These are phyloP conservation scores for Exophiala calicioides DNA, from an alignment of 2,329 filamentous ascomycete species.

Conservation along the genomic window DNA sequence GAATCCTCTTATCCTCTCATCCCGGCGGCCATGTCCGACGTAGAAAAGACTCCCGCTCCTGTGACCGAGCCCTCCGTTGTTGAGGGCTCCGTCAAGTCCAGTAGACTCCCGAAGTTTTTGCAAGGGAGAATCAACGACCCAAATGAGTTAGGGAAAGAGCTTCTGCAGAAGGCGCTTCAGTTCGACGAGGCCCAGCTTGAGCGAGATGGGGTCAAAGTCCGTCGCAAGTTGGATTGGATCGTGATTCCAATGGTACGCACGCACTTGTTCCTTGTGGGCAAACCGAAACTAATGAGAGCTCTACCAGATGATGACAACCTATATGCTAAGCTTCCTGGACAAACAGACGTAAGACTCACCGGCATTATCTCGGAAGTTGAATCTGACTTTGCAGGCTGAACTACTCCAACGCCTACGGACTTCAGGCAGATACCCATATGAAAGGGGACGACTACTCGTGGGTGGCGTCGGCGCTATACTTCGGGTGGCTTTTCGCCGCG, in stretches of 20 bases:
- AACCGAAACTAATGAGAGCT: neutral
- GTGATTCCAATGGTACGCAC: constrained; percentile 40
- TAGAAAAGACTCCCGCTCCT: no score
- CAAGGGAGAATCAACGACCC: constrained; percentile 26
- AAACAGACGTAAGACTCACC: constrained; percentile 33
- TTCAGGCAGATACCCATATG: constrained; percentile 45
- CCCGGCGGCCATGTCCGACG: no score
- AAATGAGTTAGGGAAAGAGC: constrained; percentile 24
- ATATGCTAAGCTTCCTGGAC: constrained; percentile 40
- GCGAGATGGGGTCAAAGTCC: constrained; percentile 36
- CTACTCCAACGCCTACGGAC: constrained; percentile 46
- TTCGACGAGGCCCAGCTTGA: constrained; percentile 40
- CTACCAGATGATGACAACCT: constrained; percentile 39
- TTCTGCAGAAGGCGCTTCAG: constrained; percentile 39
- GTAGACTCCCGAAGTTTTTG: neutral
- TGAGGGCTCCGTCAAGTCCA: no score
- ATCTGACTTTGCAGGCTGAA: constrained; percentile 33
- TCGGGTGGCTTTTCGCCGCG: constrained; percentile 45
- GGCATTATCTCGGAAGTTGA: no score
- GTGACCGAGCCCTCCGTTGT: no score
- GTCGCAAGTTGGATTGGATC: constrained; percentile 40
- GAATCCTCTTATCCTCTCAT: no score
- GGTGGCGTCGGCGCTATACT: constrained; percentile 48
- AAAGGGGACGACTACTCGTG: constrained; percentile 47
- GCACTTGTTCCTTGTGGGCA: neutral